Base-by-base conservation (phyloP, 495 filamentous ascomycete genomes). In the Trichoderma virens region DNA sequence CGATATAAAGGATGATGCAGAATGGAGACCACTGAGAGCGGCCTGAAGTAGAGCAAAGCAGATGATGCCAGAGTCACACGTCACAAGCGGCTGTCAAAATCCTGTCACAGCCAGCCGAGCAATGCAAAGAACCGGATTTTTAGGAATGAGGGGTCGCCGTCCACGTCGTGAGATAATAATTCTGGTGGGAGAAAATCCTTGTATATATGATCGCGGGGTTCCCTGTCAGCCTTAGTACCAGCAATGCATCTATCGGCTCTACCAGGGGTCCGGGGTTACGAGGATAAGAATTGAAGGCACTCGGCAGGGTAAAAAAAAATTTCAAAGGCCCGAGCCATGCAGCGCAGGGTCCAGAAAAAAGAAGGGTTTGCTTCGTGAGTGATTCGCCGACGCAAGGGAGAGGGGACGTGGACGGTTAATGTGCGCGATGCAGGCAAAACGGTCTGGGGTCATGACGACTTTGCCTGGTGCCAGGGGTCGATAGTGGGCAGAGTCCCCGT, bases 331-430 rank as follows among this genome's bases (percentile, higher is more conserved):
- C 43, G 43, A 56, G 13, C 51, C 51, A 30, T 56, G 51, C 51
- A 56, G 51, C 51, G 27, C 51, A 56, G 51, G 51, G 51, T 56
- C 51, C 51, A 56, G 27, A 56, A 56, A 56, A n/a, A 56, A 18
- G 27, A 27, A 27, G 23, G 25, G 51, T 30, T 56, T 56, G 45
- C 45, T 14, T 56, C 51, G 51, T 56, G 51, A 27, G 25, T 28
- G 25, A 30, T 56, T 56, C 23, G 51, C 25, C 8, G 51, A 30
- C 51, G 51, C 51, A 56, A 30, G 27, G 27, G 51, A 56, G 45
- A 51, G 51, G 51, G 51, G 51, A 56, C 51, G n/a, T 35, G 32
- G 11, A 56, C 51, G 51, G 51, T 28, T 56, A 56, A 56, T 28
- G 51, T 51, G 41, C 11, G 41, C 8, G 41, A 45, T 45, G 45